phyloP scores from a whole-genome alignment of 2,329 filamentous ascomycete genomes.

The Fusarium mangiferae region DNA sequence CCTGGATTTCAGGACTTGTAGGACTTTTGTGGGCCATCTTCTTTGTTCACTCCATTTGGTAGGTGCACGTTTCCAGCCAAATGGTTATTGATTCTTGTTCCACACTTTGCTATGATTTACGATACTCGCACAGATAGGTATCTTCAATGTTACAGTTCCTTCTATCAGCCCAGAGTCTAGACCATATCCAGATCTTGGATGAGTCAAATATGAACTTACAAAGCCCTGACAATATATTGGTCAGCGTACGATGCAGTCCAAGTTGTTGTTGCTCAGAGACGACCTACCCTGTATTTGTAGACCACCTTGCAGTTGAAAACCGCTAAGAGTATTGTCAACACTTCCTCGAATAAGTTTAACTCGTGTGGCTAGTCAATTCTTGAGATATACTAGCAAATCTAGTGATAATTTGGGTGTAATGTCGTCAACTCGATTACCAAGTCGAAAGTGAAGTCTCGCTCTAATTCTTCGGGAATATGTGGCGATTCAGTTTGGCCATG shows the following conservation, averaged over 20 bases:
- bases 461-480: too few species aligned
- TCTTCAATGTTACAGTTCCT: not conserved
- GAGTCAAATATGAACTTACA: not conserved
- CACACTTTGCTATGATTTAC: not conserved
- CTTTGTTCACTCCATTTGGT: not conserved
- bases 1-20: conserved; percentile 17
- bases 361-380: not conserved
- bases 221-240: not conserved
- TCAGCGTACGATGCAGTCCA: not conserved
- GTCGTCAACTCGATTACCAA: not conserved
- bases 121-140: not conserved
- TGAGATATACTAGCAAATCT: too few species aligned
- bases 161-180: not conserved
- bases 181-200: not conserved
- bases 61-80: not conserved
- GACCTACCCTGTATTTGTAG: not conserved
- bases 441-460: too few species aligned
- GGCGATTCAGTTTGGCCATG: too few species aligned
- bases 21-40: conserved; percentile 9
- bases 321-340: not conserved
- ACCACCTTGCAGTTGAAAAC: not conserved
- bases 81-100: not conserved
- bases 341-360: not conserved
- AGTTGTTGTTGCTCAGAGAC: not conserved
- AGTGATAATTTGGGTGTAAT: not conserved